These are phyloP conservation scores for Phytophthora sansomeana DNA, from an alignment of 352 stramenopile species.

Conservation along the genomic window DNA sequence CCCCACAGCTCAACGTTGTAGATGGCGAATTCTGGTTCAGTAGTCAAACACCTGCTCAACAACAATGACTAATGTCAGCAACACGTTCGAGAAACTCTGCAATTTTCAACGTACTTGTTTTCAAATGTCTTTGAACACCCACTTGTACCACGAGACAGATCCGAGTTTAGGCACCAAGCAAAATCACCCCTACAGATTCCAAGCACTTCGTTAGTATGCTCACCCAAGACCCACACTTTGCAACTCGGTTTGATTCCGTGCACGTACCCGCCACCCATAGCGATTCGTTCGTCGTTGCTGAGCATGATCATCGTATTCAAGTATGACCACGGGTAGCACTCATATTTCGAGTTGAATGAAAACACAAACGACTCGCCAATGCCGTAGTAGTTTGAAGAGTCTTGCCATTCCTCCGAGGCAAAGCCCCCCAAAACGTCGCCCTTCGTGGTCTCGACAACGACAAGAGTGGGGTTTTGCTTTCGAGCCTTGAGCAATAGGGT, in stretches of 20 bases:
- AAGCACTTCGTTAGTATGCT: not conserved
- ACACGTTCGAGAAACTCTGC: not conserved
- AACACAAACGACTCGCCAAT: constrained; percentile 81
- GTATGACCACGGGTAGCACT: constrained; percentile 69
- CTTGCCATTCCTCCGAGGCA: constrained; percentile 50
- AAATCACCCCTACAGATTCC: constrained; percentile 63
- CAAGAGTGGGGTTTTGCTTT: constrained; percentile 50
- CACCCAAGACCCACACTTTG: not conserved
- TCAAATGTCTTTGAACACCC: constrained; percentile 62
- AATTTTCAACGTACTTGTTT: constrained; percentile 48
- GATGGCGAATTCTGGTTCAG: constrained; percentile 62
- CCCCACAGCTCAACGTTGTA: constrained; percentile 76
- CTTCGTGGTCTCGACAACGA: constrained; percentile 70
- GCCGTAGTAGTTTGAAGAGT: constrained; percentile 71
- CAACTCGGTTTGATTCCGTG: not conserved
- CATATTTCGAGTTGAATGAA: constrained; percentile 62
- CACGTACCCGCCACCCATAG: constrained; percentile 76
- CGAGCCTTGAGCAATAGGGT: constrained; percentile 58
- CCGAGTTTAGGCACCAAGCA: constrained; percentile 72
- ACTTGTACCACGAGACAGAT: constrained; percentile 67
- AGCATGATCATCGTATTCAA: constrained; percentile 78
- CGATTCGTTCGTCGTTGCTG: constrained; percentile 71
- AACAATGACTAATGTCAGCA: not conserved
- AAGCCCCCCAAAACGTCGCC: constrained; percentile 80
- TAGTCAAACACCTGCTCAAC: constrained; percentile 47